Evolutionary conservation across 352 stramenopile genomes (phyloP).

Genomic region (Saprolegnia parasitica): DNA sequence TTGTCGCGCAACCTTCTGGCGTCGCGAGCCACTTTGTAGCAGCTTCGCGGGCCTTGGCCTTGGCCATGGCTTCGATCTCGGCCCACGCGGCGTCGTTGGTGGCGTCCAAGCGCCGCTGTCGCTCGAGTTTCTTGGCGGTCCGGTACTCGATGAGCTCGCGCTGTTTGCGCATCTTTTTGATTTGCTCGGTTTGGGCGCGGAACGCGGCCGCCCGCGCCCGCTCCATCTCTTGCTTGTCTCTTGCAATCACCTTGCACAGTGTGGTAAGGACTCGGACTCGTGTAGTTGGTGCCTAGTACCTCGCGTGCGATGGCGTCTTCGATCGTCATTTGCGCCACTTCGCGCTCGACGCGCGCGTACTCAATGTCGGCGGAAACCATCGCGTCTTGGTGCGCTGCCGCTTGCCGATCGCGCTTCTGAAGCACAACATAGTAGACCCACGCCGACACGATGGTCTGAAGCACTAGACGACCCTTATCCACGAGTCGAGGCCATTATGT

Average conservation of each 20-base stretch:
- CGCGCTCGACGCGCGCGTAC: constrained; percentile 33
- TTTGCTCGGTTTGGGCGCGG: constrained; percentile 41
- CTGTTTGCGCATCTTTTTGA: constrained; percentile 44
- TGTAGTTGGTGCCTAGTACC: constrained; percentile 14
- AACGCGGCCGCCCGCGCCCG: constrained; percentile 38
- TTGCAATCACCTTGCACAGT: constrained; percentile 16
- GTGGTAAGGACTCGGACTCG: background rate
- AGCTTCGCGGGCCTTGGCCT: constrained; percentile 40
- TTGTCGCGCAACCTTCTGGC: constrained; percentile 31
- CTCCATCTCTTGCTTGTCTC: constrained; percentile 34
- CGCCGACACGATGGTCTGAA: background rate
- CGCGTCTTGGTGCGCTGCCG: constrained; percentile 5
- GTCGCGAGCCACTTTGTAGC: constrained; percentile 47
- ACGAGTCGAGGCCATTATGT: background rate
- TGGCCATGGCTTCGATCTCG: constrained; percentile 42
- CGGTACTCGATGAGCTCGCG: constrained; percentile 46
- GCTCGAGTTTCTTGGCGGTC: constrained; percentile 38
- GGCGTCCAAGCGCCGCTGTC: constrained; percentile 23
- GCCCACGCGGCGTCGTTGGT: constrained; percentile 46
- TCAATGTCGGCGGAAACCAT: constrained; percentile 20
- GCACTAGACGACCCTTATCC: background rate
- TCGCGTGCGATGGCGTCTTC: constrained; percentile 46
- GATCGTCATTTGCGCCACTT: constrained; percentile 38
- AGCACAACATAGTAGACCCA: constrained; percentile 23
- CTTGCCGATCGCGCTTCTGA: constrained; percentile 4